These are phyloP conservation scores for Exophiala spinifera DNA, from an alignment of 2,329 filamentous ascomycete genomes.

Conservation along the genomic window DNA sequence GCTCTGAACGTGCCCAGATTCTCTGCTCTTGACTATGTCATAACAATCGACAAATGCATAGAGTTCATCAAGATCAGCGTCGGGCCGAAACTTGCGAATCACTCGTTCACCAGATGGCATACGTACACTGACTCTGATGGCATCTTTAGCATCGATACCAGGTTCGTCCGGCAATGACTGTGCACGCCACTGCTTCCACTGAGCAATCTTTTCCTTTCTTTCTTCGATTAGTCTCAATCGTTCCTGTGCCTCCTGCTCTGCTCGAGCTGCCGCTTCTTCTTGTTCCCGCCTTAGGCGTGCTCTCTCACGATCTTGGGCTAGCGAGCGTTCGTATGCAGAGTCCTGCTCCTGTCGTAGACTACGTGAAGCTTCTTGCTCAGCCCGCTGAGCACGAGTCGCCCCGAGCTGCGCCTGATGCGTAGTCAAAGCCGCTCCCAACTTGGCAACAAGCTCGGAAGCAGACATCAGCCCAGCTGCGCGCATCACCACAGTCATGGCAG, in stretches of 20 bases:
- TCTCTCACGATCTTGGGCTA: conserved; percentile 83
- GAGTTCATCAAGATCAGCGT: conserved; percentile 77
- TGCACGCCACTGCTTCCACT: conserved; percentile 81
- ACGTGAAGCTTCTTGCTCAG: conserved; percentile 76
- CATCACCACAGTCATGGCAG: conserved; percentile 85
- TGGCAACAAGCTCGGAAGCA: conserved; percentile 67
- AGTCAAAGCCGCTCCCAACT: conserved; percentile 69
- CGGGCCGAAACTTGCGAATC: conserved; percentile 67
- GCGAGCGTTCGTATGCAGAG: conserved; percentile 84
- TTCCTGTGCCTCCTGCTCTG: conserved; percentile 58
- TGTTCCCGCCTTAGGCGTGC: conserved; percentile 73
- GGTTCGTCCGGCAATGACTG: conserved; percentile 68
- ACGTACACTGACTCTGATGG: conserved; percentile 67
- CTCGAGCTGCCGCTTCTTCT: conserved; percentile 60
- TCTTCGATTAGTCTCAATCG: conserved; percentile 52
- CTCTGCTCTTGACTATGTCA: conserved; percentile 54
- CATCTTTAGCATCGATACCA: conserved; percentile 58
- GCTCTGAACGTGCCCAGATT: conserved; percentile 30
- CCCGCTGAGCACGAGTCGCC: conserved; percentile 69
- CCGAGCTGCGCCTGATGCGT: conserved; percentile 74
- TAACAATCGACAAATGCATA: conserved; percentile 97
- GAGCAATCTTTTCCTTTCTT: conserved; percentile 53
- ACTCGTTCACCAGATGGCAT: conserved; percentile 68
- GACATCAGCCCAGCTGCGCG: conserved; percentile 71
- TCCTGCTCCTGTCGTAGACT: conserved; percentile 85